Evolutionary conservation across 495 filamentous ascomycete genomes (phyloP), one percentile per base, ranked within the genome.

Genomic region (Amphirosellinia nigrospora): DNA sequence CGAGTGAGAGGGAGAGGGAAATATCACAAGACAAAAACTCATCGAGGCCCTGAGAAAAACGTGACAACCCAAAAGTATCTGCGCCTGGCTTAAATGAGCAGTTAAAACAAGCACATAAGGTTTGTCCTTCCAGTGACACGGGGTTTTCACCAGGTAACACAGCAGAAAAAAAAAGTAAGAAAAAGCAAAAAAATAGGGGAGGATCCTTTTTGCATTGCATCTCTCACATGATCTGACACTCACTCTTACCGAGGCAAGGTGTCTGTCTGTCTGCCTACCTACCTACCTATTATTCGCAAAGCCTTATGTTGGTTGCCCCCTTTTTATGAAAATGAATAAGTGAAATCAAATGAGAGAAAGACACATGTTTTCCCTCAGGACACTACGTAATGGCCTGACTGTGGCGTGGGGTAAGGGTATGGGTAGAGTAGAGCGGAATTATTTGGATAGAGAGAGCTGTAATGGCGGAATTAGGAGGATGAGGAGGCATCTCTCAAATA

Each of bases 161-260:
- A 7, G 4, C 39, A 30, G 39, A 9, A 50, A 45, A 28, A n/a
- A 7, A 21, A 4, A 34, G 5, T 26, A n/a, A n/a, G n/a, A n/a
- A n/a, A n/a, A n/a, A n/a, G n/a, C n/a, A n/a, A n/a, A n/a, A n/a
- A n/a, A n/a, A n/a, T n/a, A n/a, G n/a, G n/a, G n/a, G 61, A 34
- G 63, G 41, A 65, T 39, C 63, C 45, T 41, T 28, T 39, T 28
- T 39, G 3, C 34, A 36, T n/a, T n/a, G 13, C 60, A 63, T 16
- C n/a, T 61, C 60, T 19, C 39, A 46, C 21, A 53, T 65, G 63
- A 65, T 65, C 63, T 65, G 63, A 53, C 30, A 11, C 48, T 52
- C 36, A n/a, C n/a, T n/a, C n/a, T n/a, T n/a, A n/a, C n/a, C n/a
- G n/a, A n/a, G n/a, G n/a, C n/a, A n/a, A n/a, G n/a, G n/a, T n/a